phyloP scores from a whole-genome alignment of 1,139 yeast genomes.

The Suhomyces maxii region DNA sequence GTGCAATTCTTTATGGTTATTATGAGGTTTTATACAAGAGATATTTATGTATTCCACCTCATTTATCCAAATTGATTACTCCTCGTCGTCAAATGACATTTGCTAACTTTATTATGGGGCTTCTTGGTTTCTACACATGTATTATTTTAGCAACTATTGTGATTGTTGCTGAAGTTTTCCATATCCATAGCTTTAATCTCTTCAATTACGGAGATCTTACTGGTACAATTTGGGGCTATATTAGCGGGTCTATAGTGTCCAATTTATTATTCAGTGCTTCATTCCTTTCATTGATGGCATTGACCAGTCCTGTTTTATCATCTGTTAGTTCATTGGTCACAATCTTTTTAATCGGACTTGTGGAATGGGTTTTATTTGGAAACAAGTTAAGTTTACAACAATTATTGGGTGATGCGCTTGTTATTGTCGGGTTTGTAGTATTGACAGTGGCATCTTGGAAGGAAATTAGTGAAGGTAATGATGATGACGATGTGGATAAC shows the following conservation, averaged over 20 bases:
- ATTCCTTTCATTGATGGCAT: slow-evolving; percentile 75
- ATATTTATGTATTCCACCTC: slow-evolving; percentile 70
- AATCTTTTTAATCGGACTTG: slow-evolving; percentile 75
- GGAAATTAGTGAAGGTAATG: slow-evolving; percentile 68
- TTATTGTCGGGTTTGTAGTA: slow-evolving; percentile 65
- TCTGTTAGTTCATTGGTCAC: slow-evolving; percentile 80
- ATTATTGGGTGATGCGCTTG: slow-evolving; percentile 55
- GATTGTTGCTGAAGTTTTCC: slow-evolving; percentile 52
- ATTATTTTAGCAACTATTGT: slow-evolving; percentile 50
- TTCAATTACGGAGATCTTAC: slow-evolving; percentile 48
- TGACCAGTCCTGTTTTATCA: slow-evolving; percentile 83
- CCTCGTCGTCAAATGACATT: slow-evolving; percentile 51
- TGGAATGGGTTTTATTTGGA: slow-evolving; percentile 74
- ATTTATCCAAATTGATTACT: slow-evolving; percentile 42
- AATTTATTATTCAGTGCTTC: slow-evolving; percentile 72
- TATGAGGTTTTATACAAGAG: slow-evolving; percentile 84
- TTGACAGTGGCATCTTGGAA: slow-evolving; percentile 74
- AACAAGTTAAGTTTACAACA: slow-evolving; percentile 50
- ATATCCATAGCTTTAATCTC: slow-evolving; percentile 58
- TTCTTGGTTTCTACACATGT: slow-evolving; percentile 62
- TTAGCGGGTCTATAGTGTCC: slow-evolving; percentile 53
- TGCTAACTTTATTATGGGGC: slow-evolving; percentile 49
- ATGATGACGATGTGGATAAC: slow-evolving; percentile 53
- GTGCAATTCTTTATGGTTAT: slow-evolving; percentile 82
- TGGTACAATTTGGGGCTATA: slow-evolving; percentile 42